Conservation (phyloP, 331 rosid genomes). For the Telfairia occidentalis region DNA sequence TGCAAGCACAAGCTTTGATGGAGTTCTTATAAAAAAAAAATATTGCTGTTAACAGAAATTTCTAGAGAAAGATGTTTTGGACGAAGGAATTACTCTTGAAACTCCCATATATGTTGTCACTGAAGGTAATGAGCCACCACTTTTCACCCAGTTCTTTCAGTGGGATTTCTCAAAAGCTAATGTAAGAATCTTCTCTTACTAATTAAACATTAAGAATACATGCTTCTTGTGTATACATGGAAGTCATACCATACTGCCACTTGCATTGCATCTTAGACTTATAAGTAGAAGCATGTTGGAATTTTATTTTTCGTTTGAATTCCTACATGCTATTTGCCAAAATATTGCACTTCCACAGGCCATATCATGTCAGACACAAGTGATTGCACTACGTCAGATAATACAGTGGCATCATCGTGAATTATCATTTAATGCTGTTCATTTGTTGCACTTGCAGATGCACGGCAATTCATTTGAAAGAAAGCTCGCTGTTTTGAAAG, state of each 20-base stretch:
- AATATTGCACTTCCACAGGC: not conserved
- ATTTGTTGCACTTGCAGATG: constrained; percentile 39
- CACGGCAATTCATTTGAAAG: constrained; percentile 89
- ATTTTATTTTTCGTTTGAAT: not conserved
- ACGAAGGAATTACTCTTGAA: constrained; percentile 50
- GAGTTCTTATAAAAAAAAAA: not conserved
- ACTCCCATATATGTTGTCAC: constrained; percentile 60
- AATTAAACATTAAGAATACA: not conserved
- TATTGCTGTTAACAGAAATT: constrained; percentile 47
- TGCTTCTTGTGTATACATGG: not conserved
- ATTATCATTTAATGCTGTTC: constrained; percentile 12
- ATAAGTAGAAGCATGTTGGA: not conserved
- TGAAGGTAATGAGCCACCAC: constrained; percentile 75
- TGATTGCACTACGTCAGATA: not conserved
- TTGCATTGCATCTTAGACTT: not conserved
- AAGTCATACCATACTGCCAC: not conserved
- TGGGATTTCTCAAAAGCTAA: constrained; percentile 76
- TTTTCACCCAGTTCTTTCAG: constrained; percentile 72
- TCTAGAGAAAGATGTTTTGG: constrained; percentile 57
- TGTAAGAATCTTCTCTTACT: constrained; percentile 34
- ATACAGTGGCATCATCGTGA: not conserved
- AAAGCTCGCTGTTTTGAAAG: constrained; percentile 79
- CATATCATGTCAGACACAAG: not conserved
- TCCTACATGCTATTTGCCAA: not conserved
- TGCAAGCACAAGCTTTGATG: constrained; percentile 46